These are phyloP conservation scores for Nasturtium officinale DNA, from an alignment of 345 rosid species.

Conservation along the genomic window DNA sequence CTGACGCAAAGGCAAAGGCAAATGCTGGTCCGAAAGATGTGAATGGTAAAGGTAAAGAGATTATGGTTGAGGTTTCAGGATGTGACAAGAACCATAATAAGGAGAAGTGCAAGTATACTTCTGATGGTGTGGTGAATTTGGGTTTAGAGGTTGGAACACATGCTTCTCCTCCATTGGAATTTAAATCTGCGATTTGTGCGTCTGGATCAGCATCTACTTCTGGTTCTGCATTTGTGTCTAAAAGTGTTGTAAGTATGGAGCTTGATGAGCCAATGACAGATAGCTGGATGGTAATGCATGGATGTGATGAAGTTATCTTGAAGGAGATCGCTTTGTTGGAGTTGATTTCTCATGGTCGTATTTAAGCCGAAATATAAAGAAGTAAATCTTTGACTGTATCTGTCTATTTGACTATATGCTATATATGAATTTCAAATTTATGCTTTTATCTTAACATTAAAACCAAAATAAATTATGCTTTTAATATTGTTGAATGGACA, in stretches of 20 bases:
- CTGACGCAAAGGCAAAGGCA: background rate
- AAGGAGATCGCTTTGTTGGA: conserved; percentile 41
- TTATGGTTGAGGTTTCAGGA: background rate
- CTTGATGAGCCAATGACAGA: conserved; percentile 37
- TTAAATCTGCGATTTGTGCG: background rate
- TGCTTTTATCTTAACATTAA: background rate
- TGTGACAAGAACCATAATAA: background rate
- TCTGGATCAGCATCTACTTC: conserved; percentile 27
- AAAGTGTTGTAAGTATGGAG: conserved; percentile 26
- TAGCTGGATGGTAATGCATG: conserved; percentile 45
- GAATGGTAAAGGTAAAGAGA: conserved; percentile 23
- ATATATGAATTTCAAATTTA: background rate
- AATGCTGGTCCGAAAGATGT: background rate
- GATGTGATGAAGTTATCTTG: conserved; percentile 42
- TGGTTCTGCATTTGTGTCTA: conserved; percentile 4
- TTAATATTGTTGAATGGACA: background rate
- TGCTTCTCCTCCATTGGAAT: background rate
- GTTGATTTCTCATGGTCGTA: conserved; percentile 33
- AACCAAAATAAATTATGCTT: background rate
- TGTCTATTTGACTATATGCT: conserved; percentile 12
- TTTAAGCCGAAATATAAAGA: background rate
- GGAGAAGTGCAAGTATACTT: background rate
- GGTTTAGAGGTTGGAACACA: background rate
- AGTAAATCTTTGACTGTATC: conserved; percentile 9
- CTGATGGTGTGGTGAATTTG: conserved; percentile 35